A percentile compares a stretch with the other conserved stretches of the same genome.
Evolutionary conservation across 495 filamentous ascomycete species (phyloP).

Genomic region (Penicillium parvum): DNA sequence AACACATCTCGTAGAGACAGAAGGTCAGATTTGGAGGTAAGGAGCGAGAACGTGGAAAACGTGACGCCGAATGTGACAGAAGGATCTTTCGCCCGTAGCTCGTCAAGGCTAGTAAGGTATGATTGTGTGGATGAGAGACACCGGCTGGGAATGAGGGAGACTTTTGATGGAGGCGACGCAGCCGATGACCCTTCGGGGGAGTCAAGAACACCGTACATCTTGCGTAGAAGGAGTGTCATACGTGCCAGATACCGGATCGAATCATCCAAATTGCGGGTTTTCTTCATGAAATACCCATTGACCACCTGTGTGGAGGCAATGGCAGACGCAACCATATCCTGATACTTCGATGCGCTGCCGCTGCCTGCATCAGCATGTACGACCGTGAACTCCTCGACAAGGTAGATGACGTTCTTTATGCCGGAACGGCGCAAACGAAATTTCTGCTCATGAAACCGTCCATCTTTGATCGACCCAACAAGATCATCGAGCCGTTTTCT

Average conservation of each 20-base stretch:
- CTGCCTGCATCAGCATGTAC: slow-evolving; percentile 32
- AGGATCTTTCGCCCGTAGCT: slow-evolving; percentile 48
- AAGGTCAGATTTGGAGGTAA: slow-evolving; percentile 70
- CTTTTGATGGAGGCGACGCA: slow-evolving; percentile 3
- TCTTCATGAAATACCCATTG: slow-evolving; percentile 78
- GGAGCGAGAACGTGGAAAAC: slow-evolving; percentile 64
- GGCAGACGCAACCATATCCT: slow-evolving; percentile 65
- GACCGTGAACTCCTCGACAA: slow-evolving; percentile 71
- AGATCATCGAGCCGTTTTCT: slow-evolving; percentile 81
- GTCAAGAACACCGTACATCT: slow-evolving; percentile 55
- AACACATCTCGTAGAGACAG: slow-evolving; percentile 72
- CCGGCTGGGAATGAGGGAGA: slow-evolving; percentile 58
- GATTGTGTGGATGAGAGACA: slow-evolving; percentile 61
- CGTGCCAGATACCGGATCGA: slow-evolving; percentile 72
- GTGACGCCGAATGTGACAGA: slow-evolving; percentile 58
- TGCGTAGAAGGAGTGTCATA: slow-evolving; percentile 67
- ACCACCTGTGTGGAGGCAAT: slow-evolving; percentile 79
- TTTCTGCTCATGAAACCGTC: slow-evolving; percentile 82
- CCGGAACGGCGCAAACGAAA: slow-evolving; percentile 70
- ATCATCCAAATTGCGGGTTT: slow-evolving; percentile 71
- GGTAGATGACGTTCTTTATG: slow-evolving; percentile 70
- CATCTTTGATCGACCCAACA: slow-evolving; percentile 74
- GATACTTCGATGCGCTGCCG: slow-evolving; percentile 45
- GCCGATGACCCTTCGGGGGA: slow-evolving; percentile 7
- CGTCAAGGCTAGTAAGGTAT: slow-evolving; percentile 61